These are phyloP conservation scores for Hippophae gyantsensis DNA, from an alignment of 306 rosid genomes.

Conservation along the genomic window DNA sequence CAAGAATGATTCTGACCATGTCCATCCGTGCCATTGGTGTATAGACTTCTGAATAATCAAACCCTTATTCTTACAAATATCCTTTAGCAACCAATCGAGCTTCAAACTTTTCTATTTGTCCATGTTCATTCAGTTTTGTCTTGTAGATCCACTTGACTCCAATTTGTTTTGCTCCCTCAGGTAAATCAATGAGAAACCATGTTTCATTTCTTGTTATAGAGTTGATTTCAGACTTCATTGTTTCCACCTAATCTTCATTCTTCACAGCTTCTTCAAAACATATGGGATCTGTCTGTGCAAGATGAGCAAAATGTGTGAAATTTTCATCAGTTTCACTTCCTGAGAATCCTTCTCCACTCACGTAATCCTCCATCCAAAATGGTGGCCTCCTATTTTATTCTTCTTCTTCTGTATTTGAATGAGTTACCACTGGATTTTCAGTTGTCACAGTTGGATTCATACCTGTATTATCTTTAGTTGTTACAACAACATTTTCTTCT, in stretches of 20 bases:
- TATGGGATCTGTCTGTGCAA: neutral
- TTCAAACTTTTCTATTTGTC: neutral
- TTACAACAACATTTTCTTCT: no score
- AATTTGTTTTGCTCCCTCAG: no score
- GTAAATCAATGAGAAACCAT: neutral
- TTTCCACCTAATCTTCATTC: neutral
- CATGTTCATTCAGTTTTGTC: conserved; percentile 1
- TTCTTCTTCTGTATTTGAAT: no score
- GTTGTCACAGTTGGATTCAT: no score
- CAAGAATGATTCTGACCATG: conserved; percentile 9
- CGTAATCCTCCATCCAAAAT: no score
- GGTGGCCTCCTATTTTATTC: no score
- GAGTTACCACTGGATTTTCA: no score
- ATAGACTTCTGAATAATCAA: conserved; percentile 7
- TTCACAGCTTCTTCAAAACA: conserved; percentile 9
- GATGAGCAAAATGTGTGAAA: conserved; percentile 1
- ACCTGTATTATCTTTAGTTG: no score
- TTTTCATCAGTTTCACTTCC: neutral
- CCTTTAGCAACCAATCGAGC: conserved; percentile 1
- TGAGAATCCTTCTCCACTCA: no score
- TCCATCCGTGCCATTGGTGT: conserved; percentile 13
- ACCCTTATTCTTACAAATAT: neutral
- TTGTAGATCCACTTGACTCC: conserved; percentile 12
- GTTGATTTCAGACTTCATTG: conserved; percentile 1
- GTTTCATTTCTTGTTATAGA: neutral